phyloP scores from a whole-genome alignment of 257 asterid genomes.

The Mentha longifolia region DNA sequence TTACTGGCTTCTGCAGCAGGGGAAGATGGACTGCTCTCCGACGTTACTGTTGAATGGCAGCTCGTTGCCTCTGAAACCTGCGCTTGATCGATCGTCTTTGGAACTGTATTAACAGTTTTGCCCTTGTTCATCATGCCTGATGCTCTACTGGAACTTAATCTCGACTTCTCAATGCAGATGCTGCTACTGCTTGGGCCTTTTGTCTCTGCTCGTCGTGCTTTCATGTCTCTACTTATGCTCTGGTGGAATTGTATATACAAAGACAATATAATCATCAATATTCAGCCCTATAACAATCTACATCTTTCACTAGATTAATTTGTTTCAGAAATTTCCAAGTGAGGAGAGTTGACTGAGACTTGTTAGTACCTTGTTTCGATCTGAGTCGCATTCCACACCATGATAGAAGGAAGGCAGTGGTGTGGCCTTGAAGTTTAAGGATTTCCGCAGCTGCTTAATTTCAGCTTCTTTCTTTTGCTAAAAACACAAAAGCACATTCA shows the following conservation, averaged over 20 bases:
- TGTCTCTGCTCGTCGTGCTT: slow-evolving; percentile 40
- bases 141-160: slow-evolving; percentile 17
- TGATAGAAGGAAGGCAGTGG: slow-evolving; percentile 74
- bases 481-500: slow-evolving; percentile 23
- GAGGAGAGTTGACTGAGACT: slow-evolving; percentile 1
- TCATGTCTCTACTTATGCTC: slow-evolving; percentile 39
- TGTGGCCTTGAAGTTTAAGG: slow-evolving; percentile 74
- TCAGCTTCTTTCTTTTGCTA: slow-evolving; percentile 68
- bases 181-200: slow-evolving; percentile 35
- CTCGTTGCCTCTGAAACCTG: slow-evolving; percentile 44
- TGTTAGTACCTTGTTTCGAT: slow-evolving; percentile 52
- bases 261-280: neutral
- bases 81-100: slow-evolving; percentile 23
- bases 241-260: slow-evolving; percentile 25
- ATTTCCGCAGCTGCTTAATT: slow-evolving; percentile 57
- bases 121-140: slow-evolving; percentile 27
- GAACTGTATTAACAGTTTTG: slow-evolving; percentile 21
- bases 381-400: slow-evolving; percentile 43
- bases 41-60: slow-evolving; percentile 47
- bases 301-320: too few relatives aligned
- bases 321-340: neutral
- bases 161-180: slow-evolving; percentile 30
- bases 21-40: slow-evolving; percentile 51
- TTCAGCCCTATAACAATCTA: too few relatives aligned
- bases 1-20: slow-evolving; percentile 40